Evolutionary conservation across 2,329 filamentous ascomycete genomes (phyloP), one percentile per base, ranked within the genome.

Genomic region (Ceratocystis albifundus): DNA sequence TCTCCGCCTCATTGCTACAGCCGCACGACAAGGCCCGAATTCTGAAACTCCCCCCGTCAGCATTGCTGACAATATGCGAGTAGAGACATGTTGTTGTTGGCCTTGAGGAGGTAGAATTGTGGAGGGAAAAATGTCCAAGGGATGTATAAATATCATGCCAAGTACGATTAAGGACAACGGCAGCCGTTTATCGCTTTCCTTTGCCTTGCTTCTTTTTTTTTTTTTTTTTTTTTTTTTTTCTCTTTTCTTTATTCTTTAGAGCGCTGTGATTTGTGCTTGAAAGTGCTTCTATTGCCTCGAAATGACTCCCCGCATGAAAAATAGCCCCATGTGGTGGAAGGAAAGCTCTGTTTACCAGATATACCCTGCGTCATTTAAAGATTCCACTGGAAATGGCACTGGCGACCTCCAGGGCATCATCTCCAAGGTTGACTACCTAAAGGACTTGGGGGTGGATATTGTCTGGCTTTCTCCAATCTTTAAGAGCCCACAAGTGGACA

Each of bases 301-400:
- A 4, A 62, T 67, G 64, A 25, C 32, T 12, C 36, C 61, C 6
- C 25, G 20, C 25, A 45, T 36, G n/a, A 41, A 41, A 4, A 66
- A 64, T 22, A 36, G 66, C 7, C 72, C 72, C 41, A 71, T 72
- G 17, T 85, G 82, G 82, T 85, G 83, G 83, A 84, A 84, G 70
- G 81, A 85, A 72, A 79, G 77, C 63, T 77, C 80, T 8, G 80
- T 85, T 25, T 86, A 86, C 71, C 82, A 86, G 69, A 80, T 86
- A 69, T 86, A 85, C 71, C 82, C 82, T 1, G 79, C 83, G n/a
- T 83, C 80, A 30, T 85, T 85, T 75, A 79, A 82, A 69, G 82
- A 84, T 72, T 80, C 79, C 53, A 83, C 80, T 22, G 80, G 79
- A 50, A 79, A 81, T 66, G 82, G 82, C 4, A 73, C 79, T 61